Conservation (phyloP, 192 early-diverging fungal genomes). For the Geranomyces michiganensis region DNA sequence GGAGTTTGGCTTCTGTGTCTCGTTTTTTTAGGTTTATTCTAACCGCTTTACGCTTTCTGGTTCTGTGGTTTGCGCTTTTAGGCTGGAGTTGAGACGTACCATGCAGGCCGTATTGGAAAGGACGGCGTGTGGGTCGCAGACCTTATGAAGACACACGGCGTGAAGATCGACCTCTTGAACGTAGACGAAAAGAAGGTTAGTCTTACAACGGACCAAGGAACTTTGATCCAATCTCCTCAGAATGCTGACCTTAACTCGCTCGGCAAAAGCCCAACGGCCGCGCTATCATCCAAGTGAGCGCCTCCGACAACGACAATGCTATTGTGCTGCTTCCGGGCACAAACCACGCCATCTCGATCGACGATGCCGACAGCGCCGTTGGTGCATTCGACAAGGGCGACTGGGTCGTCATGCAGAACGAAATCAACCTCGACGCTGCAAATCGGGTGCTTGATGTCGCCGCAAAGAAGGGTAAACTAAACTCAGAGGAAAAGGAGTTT, state of each 20-base stretch:
- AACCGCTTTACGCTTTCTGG: too few species aligned
- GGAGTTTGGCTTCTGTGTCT: too few species aligned
- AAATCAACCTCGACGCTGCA: conserved; percentile 59
- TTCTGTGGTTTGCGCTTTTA: too few species aligned
- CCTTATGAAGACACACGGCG: conserved; percentile 62
- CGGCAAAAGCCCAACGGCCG: conserved; percentile 67
- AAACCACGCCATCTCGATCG: conserved; percentile 26
- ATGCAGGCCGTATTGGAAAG: conserved; percentile 79
- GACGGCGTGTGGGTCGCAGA: conserved; percentile 82
- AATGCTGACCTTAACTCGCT: neutral
- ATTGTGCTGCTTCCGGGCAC: conserved; percentile 74
- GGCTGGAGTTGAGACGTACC: conserved; percentile 68
- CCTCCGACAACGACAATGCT: conserved; percentile 74
- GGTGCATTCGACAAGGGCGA: conserved; percentile 60
- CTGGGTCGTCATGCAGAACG: conserved; percentile 88
- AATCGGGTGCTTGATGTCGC: conserved; percentile 24
- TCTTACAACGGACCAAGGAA: neutral
- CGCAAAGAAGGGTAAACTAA: conserved; percentile 18
- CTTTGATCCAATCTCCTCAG: neutral
- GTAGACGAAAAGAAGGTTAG: conserved; percentile 46
- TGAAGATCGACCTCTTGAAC: conserved; percentile 65
- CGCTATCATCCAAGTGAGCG: conserved; percentile 83
- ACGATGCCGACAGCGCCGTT: conserved; percentile 48
- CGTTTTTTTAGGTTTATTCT: too few species aligned
- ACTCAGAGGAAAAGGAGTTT: neutral